Percentiles rank a stretch among this genome's conserved stretches.
Evolutionary conservation across 352 stramenopile species (phyloP).

Genomic region (Phytophthora kernoviae): DNA sequence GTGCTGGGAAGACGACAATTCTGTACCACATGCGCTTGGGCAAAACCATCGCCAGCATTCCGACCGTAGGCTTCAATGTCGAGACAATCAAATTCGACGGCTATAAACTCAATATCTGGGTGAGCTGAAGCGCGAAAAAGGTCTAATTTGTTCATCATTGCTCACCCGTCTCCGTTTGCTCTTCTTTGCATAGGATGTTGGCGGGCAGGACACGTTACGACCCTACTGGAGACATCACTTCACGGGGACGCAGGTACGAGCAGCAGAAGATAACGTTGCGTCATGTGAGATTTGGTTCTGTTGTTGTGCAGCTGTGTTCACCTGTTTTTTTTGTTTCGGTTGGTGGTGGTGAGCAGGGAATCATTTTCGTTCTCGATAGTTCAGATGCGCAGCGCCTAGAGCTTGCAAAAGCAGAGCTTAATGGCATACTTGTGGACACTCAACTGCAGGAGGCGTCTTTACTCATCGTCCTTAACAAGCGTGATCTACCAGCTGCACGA

Average conservation of each 20-base stretch:
- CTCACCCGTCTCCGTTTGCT: conserved; percentile 6
- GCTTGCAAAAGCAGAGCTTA: conserved; percentile 74
- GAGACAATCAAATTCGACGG: conserved; percentile 75
- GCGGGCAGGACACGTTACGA: conserved; percentile 75
- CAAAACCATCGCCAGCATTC: conserved; percentile 81
- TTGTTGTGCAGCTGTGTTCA: neutral
- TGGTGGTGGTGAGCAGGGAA: conserved; percentile 53
- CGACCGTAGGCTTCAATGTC: conserved; percentile 85
- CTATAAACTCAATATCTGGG: conserved; percentile 85
- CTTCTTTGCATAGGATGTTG: conserved; percentile 59
- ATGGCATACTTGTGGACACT: conserved; percentile 67
- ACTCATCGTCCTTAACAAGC: conserved; percentile 82
- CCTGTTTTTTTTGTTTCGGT: no score
- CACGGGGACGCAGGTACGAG: conserved; percentile 73
- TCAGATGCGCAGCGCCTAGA: conserved; percentile 65
- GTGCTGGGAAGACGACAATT: conserved; percentile 82
- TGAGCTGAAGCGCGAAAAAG: conserved; percentile 16
- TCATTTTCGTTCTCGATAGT: conserved; percentile 88
- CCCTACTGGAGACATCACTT: conserved; percentile 88
- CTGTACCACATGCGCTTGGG: conserved; percentile 79
- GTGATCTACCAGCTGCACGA: conserved; percentile 58
- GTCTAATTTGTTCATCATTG: neutral
- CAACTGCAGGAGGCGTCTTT: conserved; percentile 74
- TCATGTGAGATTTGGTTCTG: neutral
- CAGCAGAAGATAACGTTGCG: neutral